These are phyloP conservation scores for Nyssa sinensis DNA, from an alignment of 148 eudicot genomes.

Conservation along the genomic window DNA sequence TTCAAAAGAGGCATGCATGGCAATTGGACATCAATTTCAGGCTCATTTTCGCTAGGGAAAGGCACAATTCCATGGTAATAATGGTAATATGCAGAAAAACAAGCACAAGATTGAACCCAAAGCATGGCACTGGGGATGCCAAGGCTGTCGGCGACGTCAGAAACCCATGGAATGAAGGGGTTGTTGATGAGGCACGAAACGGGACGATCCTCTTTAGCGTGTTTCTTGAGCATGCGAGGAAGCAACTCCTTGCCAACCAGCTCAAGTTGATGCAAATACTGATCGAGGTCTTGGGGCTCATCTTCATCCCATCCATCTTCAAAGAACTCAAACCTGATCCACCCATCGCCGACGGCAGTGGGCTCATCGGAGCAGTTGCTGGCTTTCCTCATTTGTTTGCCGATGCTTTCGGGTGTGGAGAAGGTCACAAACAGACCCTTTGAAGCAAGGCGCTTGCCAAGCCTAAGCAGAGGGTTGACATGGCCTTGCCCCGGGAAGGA, in stretches of 20 bases:
- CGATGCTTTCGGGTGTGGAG: slow-evolving; percentile 26
- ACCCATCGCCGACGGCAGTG: slow-evolving; percentile 54
- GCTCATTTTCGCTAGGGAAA: slow-evolving; percentile 55
- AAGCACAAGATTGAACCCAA: slow-evolving; percentile 79
- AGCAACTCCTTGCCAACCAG: slow-evolving; percentile 43
- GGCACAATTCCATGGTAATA: slow-evolving; percentile 42
- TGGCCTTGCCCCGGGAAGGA: slow-evolving; percentile 51
- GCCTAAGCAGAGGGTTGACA: slow-evolving; percentile 43
- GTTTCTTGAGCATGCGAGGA: slow-evolving; percentile 41
- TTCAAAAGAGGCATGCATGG: slow-evolving; percentile 56
- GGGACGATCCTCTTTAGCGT: slow-evolving; percentile 48
- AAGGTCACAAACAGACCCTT: slow-evolving; percentile 42
- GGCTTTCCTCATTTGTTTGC: slow-evolving; percentile 38
- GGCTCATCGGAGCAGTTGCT: slow-evolving; percentile 34
- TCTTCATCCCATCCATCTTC: slow-evolving; percentile 50
- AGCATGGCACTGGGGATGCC: slow-evolving; percentile 63
- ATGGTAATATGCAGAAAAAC: slow-evolving; percentile 58
- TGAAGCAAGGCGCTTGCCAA: slow-evolving; percentile 41
- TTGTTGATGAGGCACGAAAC: slow-evolving; percentile 75
- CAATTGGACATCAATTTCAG: slow-evolving; percentile 46
- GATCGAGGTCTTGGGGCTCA: slow-evolving; percentile 45
- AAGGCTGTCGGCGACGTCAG: slow-evolving; percentile 64
- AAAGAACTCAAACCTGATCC: slow-evolving; percentile 67
- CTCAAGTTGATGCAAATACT: slow-evolving; percentile 49
- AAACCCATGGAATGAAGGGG: slow-evolving; percentile 83